A percentile compares a stretch with the other conserved stretches of the same genome.
Evolutionary conservation across 164 flowering plant genomes (phyloP).

Genomic region (Chloranthus sessilifolius): DNA sequence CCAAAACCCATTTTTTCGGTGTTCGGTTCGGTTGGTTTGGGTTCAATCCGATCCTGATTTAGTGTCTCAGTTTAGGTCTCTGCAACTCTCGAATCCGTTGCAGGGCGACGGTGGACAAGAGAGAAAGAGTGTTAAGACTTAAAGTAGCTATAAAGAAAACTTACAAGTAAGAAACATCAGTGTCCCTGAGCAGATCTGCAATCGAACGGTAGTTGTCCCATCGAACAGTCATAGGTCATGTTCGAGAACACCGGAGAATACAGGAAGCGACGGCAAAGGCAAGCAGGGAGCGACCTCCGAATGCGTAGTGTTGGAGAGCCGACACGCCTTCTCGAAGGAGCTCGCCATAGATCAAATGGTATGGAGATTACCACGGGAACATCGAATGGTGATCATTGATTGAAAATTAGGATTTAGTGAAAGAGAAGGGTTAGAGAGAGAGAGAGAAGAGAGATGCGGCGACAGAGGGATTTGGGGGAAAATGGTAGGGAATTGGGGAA

Average conservation of each 20-base stretch:
- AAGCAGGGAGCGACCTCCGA: slow-evolving; percentile 78
- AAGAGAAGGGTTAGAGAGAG: too few relatives aligned
- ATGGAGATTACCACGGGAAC: neutral
- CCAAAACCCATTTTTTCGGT: too few relatives aligned
- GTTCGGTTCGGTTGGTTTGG: too few relatives aligned
- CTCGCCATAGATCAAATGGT: slow-evolving; percentile 27
- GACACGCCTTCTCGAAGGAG: slow-evolving; percentile 22
- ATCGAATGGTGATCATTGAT: slow-evolving; percentile 7
- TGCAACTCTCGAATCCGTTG: too few relatives aligned
- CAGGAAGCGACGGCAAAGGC: slow-evolving; percentile 82
- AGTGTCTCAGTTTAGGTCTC: too few relatives aligned
- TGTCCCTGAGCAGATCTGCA: slow-evolving; percentile 66
- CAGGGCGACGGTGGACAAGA: too few relatives aligned
- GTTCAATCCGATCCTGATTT: too few relatives aligned
- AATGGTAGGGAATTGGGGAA: neutral
- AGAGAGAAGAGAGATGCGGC: too few relatives aligned
- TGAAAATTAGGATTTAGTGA: too few relatives aligned
- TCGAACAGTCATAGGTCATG: slow-evolving; percentile 60
- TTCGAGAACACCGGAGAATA: slow-evolving; percentile 75
- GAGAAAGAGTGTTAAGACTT: too few relatives aligned
- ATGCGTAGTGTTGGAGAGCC: slow-evolving; percentile 66
- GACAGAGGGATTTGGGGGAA: neutral
- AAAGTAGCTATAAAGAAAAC: too few relatives aligned
- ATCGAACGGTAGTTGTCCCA: slow-evolving; percentile 33
- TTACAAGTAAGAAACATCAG: slow-evolving; percentile 90